These are phyloP conservation scores for Diacronema lutheri DNA, from an alignment of 78 protist species.

Conservation along the genomic window DNA sequence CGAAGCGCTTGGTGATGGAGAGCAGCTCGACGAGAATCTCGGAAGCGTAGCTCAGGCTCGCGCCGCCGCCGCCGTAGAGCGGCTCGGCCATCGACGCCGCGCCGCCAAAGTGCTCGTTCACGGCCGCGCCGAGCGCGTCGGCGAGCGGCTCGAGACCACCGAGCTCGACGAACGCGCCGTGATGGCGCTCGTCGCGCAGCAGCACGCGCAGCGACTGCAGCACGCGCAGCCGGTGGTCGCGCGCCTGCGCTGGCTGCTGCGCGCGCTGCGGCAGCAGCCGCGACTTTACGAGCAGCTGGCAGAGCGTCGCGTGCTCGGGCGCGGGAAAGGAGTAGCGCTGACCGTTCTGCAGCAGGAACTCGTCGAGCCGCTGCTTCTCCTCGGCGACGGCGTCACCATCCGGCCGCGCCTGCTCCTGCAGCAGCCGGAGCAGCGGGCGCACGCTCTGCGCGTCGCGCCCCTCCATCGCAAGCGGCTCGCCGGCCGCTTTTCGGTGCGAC, in stretches of 20 bases:
- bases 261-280: background rate
- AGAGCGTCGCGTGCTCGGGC: background rate
- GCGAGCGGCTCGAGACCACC: background rate
- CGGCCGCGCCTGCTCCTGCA: too few relatives aligned
- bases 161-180: background rate
- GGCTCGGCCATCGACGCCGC: too few relatives aligned
- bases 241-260: too few relatives aligned
- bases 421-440: too few relatives aligned
- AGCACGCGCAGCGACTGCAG: slow-evolving; percentile 22
- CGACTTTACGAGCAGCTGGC: background rate
- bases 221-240: background rate
- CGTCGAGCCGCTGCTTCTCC: background rate
- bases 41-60: background rate
- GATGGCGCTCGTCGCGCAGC: background rate
- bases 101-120: background rate
- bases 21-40: slow-evolving; percentile 17
- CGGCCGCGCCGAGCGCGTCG: too few relatives aligned
- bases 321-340: background rate
- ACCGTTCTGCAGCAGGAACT: background rate
- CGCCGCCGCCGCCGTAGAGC: too few relatives aligned
- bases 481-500: too few relatives aligned
- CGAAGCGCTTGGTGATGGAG: slow-evolving; percentile 6
- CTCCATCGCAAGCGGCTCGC: too few relatives aligned
- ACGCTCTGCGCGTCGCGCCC: too few relatives aligned
- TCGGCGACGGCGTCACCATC: background rate